phyloP scores from a whole-genome alignment of 1,284 basidiomycete species.

The Flammula alnicola region DNA sequence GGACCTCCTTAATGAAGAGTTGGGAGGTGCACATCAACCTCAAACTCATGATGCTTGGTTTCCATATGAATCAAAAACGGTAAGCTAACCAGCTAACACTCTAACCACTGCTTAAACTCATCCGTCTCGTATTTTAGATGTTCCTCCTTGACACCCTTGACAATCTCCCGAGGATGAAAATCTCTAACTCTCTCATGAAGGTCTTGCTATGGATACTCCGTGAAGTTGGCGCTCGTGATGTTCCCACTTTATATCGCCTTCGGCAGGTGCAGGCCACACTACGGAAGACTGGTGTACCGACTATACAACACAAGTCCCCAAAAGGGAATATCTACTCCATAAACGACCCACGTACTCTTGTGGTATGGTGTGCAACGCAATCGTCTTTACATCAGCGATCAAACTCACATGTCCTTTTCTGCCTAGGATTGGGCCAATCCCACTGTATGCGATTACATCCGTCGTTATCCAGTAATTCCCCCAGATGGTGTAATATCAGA shows the following conservation, averaged over 20 bases:
- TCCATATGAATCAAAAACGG: slow-evolving; percentile 20
- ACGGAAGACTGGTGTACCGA: slow-evolving; percentile 17
- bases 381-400: slow-evolving; percentile 1
- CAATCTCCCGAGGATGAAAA: slow-evolving; percentile 21
- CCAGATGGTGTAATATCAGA: slow-evolving; percentile 29
- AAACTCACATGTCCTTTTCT: slow-evolving; percentile 13
- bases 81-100: slow-evolving; percentile 5
- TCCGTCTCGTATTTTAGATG: slow-evolving; percentile 12
- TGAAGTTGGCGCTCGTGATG: slow-evolving; percentile 23
- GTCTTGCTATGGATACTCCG: slow-evolving; percentile 33
- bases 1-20: slow-evolving; percentile 6
- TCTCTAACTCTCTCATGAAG: slow-evolving; percentile 31
- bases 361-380: slow-evolving; percentile 27
- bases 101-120: not conserved
- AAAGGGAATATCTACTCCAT: slow-evolving; percentile 32
- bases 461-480: slow-evolving; percentile 28
- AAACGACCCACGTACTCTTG: slow-evolving; percentile 24
- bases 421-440: slow-evolving; percentile 34
- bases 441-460: slow-evolving; percentile 22
- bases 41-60: slow-evolving; percentile 15
- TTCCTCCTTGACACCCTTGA: slow-evolving; percentile 25
- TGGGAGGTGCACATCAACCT: not conserved
- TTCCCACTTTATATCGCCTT: slow-evolving; percentile 27
- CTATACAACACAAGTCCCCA: slow-evolving; percentile 21
- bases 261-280: slow-evolving; percentile 29